phyloP scores from a whole-genome alignment of 257 asterid genomes.

The Scutellaria barbata region DNA sequence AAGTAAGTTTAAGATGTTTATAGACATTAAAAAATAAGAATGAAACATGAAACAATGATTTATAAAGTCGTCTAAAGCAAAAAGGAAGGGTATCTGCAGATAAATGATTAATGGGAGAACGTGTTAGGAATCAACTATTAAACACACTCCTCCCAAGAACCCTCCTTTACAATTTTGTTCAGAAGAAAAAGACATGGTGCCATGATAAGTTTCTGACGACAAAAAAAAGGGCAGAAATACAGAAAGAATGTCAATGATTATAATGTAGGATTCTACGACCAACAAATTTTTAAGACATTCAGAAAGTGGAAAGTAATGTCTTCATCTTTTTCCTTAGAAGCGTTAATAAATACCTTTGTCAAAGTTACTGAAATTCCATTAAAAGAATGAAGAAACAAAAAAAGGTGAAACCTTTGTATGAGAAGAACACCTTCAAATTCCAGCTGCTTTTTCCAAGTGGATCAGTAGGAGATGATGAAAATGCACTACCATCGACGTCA shows the following conservation, averaged over 20 bases:
- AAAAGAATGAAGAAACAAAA: not conserved
- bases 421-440: constrained; percentile 88
- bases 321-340: constrained; percentile 5
- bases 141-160: not conserved
- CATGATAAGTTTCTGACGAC: not conserved
- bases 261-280: not conserved
- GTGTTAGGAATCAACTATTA: not conserved
- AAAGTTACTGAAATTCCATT: constrained; percentile 11
- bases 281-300: not conserved
- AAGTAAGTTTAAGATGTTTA: constrained; percentile 3
- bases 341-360: not conserved
- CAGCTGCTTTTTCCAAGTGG: constrained; percentile 90
- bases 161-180: not conserved
- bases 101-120: constrained; percentile 3
- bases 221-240: constrained; percentile 2
- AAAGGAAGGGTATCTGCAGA: not conserved
- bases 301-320: not conserved
- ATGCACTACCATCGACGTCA: constrained; percentile 99
- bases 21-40: not conserved
- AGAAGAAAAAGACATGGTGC: not conserved
- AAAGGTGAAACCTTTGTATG: constrained; percentile 26
- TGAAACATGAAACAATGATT: constrained; percentile 5
- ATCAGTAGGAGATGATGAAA: constrained; percentile 83
- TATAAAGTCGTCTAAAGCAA: constrained; percentile 19
- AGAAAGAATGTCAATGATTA: not conserved